Evolutionary conservation across 225 moss, liverwort and hornwort genomes (phyloP), one percentile per base, ranked within the genome.

Genomic region (Climacium dendroides): DNA sequence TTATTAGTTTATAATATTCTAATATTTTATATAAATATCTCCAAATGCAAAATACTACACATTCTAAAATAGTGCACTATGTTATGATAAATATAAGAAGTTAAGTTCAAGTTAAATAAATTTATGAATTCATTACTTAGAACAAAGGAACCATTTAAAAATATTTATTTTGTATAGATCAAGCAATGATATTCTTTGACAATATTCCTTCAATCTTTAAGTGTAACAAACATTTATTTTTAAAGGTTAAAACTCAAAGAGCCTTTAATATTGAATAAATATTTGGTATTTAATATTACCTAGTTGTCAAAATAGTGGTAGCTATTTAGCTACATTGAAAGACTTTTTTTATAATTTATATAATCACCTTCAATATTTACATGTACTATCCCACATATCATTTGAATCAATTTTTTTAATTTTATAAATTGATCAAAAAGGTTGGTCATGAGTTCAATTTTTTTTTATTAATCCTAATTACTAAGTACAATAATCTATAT

Each of bases 311-410:
- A 39, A 37, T 13, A 67, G 13, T 13, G 3, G 7, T 24, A 24
- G 13, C 7, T 4, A 39, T 39, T 39, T 24, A 39, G 7, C 0
- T 0, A 0, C 4, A 2, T 69, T 7, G 7, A 8, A 13, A 39
- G 14, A 24, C 4, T 22, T 22, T 23, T 24, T 5, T 39, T 39
- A 23, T n/a, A 37, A 37, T 37, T 66, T 37, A 11, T 22, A 22
- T 2, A 4, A 24, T 39, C 3, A 24, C 7, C 67, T 39, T 39
- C 13, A 39, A 24, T 69, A 24, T 14, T 24, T 39, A 10, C 24
- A 39, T 14, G 13, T 48, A 48, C 50, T 13, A 9, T 8, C 11
- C 47, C 8, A 9, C 26, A 26, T 6, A n/a, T n/a, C n/a, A n/a
- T n/a, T n/a, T n/a, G n/a, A n/a, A n/a, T n/a, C n/a, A n/a, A n/a